A percentile compares a stretch with the other conserved stretches of the same genome.
Evolutionary conservation across 371 early-diverging fungal species (phyloP).

Genomic region (Amoeboaphelidium protococcarum): DNA sequence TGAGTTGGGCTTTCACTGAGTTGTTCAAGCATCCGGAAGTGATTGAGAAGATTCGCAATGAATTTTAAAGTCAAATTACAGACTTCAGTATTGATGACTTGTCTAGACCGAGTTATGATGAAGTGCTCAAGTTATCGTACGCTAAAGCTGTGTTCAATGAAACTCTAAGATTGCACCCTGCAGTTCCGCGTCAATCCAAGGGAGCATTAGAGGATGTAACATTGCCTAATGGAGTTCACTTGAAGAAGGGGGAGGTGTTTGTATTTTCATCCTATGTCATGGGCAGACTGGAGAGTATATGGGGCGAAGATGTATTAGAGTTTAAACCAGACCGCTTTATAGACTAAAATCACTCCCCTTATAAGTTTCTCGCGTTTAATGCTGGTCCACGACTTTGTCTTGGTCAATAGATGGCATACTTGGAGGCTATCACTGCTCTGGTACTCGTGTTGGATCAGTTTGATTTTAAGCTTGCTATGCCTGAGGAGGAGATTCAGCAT

Average conservation of each 20-base stretch:
- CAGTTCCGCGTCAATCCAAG: background rate
- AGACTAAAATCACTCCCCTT: conserved; percentile 6
- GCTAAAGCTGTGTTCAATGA: conserved; percentile 8
- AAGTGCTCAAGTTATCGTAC: background rate
- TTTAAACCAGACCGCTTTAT: conserved; percentile 36
- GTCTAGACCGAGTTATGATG: background rate
- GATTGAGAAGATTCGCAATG: conserved; percentile 23
- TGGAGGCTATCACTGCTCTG: background rate
- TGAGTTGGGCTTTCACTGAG: conserved; percentile 36
- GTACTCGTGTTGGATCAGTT: background rate
- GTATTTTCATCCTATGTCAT: conserved; percentile 21
- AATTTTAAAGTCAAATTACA: conserved; percentile 11
- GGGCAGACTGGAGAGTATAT: conserved; percentile 21
- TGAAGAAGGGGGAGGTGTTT: conserved; percentile 8
- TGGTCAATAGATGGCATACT: background rate
- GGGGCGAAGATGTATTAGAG: conserved; percentile 26
- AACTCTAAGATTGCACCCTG: background rate
- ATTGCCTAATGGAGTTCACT: background rate
- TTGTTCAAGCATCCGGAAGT: conserved; percentile 23
- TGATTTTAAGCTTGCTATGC: background rate
- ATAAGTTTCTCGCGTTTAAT: background rate
- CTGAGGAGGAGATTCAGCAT: background rate
- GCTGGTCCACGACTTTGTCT: conserved; percentile 3
- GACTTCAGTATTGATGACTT: background rate
- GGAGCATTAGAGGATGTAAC: background rate